Evolutionary conservation across 805 yeast genomes (phyloP), one percentile per base, ranked within the genome.

Genomic region (Metschnikowia continentalis): DNA sequence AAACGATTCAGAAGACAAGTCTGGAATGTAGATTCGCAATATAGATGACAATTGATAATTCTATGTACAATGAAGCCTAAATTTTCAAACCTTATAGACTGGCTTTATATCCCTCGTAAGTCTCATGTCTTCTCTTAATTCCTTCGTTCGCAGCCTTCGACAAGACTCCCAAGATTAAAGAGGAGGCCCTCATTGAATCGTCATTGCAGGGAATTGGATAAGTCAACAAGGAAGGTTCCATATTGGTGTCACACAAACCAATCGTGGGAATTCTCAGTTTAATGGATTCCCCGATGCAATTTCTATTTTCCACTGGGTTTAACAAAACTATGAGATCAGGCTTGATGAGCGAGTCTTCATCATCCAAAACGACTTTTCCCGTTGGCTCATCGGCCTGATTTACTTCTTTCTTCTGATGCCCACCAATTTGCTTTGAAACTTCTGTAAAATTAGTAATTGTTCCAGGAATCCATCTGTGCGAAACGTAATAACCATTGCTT

Each of bases 141-240:
- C 99, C 99, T 46, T 76, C 77, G 65, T 86, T 84, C 30, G 94
- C 98, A 14, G 97, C 91, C 63, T 79, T 84, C 20, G 94, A 84
- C 54, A 94, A 76, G 17, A 91, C 84, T 52, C 98, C 97, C 49
- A 83, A 72, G 59, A 94, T 79, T 57, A 94, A 74, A 56, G 88
- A 85, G 8, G 86, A 82, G 6, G 96, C 80, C 67, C 99, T 81
- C 52, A 82, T 72, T 6, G 96, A 86, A 66, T 91, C 97, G 67
- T 94, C 98, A 66, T 94, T 94, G 55, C 96, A 96, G 15, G 98
- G 98, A 58, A 94, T 88, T 47, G 98, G 96, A 64, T 94, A 94
- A 1, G 97, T 90, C 48, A 92, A 88, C 59, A 86, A 72, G 14
- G 88, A 80, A 7, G 97, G 96, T 65, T 94, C 97, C 66, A 87